Evolutionary conservation across 148 eudicot species (phyloP), one percentile per base, ranked within the genome.

Genomic region (Rhododendron griersonianum): DNA sequence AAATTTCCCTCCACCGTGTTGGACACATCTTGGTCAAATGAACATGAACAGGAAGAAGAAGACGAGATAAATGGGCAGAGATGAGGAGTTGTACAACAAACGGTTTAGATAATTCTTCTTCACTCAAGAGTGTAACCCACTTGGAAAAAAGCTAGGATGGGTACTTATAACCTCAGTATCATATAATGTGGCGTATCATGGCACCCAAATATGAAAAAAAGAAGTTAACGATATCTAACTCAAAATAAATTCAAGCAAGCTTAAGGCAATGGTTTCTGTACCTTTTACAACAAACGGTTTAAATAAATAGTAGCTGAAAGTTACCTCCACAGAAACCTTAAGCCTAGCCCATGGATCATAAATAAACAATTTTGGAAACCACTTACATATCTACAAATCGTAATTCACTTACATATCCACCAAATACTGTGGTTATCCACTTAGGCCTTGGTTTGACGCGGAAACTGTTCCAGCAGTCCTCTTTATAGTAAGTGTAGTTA

Each of bases 351-450:
- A 67, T 45, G 8, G 45, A 67, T 67, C 48, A 35, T 5, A 63
- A 2, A 4, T 51, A 23, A 3, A 23, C 18, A 19, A 13, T 14
- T 45, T 35, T 35, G 35, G 35, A 35, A 35, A 35, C 35, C 35
- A 35, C 35, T 50, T 25, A 18, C 14, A 71, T 55, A 33, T n/a
- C 71, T 23, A 48, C 45, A 73, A 61, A 14, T 59, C n/a, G 81
- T 55, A 35, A 82, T 9, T 86, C 57, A 50, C 95, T 88, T 91
- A 96, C 99, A 90, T 93, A 96, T 87, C 99, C 99, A 88, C 99
- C 99, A 82, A 94, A 96, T 92, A 94, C 93, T 2, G 96, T 96
- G 51, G 95, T 88, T 89, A 96, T 96, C 99, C 99, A 96, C 48
- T 86, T 91, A 47, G 95, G 91, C 90, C 98, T 89, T 51, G 99